A percentile compares a stretch with the other conserved stretches of the same genome.
Evolutionary conservation across 495 filamentous ascomycete species (phyloP).

Genomic region (Lepraria neglecta): DNA sequence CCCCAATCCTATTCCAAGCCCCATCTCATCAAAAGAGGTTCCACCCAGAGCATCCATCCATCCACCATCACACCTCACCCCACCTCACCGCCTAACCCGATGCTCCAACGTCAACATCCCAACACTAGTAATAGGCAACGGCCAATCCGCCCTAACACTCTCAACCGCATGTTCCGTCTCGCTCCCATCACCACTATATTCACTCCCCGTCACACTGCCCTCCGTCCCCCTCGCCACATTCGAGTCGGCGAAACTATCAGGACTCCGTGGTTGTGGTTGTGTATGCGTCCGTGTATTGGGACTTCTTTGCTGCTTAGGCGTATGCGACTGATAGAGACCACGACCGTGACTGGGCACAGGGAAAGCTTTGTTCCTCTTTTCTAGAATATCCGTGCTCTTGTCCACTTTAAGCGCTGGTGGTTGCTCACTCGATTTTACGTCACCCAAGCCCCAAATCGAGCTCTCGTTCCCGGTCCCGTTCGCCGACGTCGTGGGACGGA

Average conservation of each 20-base stretch:
- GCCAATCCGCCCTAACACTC: neutral
- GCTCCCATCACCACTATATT: constrained; percentile 3
- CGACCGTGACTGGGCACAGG: neutral
- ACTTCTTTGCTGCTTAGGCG: too few relatives aligned
- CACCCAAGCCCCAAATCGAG: constrained; percentile 1
- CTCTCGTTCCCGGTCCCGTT: neutral
- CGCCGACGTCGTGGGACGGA: constrained; percentile 3
- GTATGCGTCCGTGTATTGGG: too few relatives aligned
- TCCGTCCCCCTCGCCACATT: neutral
- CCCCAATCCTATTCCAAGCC: too few relatives aligned
- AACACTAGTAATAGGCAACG: neutral
- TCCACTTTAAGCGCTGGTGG: too few relatives aligned
- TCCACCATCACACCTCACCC: too few relatives aligned
- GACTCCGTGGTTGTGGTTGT: too few relatives aligned
- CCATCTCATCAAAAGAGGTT: too few relatives aligned
- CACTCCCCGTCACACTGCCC: neutral
- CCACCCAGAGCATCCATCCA: too few relatives aligned
- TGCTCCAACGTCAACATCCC: constrained; percentile 3
- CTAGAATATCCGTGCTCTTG: neutral
- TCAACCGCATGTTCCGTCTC: neutral
- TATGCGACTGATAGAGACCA: too few relatives aligned
- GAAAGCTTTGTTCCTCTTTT: neutral
- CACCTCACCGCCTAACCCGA: neutral
- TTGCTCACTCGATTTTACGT: neutral
- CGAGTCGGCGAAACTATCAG: neutral